These are phyloP conservation scores for Boletellus sp. DNA, from an alignment of 1,284 basidiomycete genomes.

Conservation along the genomic window DNA sequence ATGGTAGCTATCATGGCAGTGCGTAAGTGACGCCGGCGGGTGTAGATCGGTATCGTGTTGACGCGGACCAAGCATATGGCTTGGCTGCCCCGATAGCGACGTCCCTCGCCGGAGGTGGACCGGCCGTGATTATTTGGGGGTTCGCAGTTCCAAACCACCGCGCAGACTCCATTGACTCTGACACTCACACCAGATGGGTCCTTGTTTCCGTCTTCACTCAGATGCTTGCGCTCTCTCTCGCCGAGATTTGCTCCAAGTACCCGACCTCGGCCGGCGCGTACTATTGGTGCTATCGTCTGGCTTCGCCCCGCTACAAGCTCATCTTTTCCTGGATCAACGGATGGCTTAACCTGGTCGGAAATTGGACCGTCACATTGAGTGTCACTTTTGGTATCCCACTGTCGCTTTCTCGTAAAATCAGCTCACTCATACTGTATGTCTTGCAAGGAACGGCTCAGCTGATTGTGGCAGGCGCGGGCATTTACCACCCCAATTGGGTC, in stretches of 20 bases:
- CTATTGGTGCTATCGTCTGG: slow-evolving; percentile 54
- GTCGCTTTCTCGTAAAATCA: not conserved
- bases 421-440: slow-evolving; percentile 13
- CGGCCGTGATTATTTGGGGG: slow-evolving; percentile 55
- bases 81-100: slow-evolving; percentile 52
- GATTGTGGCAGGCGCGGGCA: slow-evolving; percentile 46
- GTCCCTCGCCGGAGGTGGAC: slow-evolving; percentile 49
- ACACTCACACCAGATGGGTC: slow-evolving; percentile 39
- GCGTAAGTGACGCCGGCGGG: slow-evolving; percentile 35
- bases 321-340: slow-evolving; percentile 55
- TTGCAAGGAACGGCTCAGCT: slow-evolving; percentile 48
- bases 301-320: slow-evolving; percentile 40
- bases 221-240: slow-evolving; percentile 48
- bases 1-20: slow-evolving; percentile 50
- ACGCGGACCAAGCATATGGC: slow-evolving; percentile 41
- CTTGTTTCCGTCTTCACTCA: slow-evolving; percentile 45
- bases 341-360: slow-evolving; percentile 54
- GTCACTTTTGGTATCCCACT: slow-evolving; percentile 45
- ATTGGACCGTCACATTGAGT: slow-evolving; percentile 52
- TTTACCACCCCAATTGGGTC: slow-evolving; percentile 49
- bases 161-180: not conserved
- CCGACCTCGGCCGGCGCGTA: slow-evolving; percentile 58
- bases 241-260: slow-evolving; percentile 54
- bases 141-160: slow-evolving; percentile 12
- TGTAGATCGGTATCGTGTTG: not conserved